A percentile compares a stretch with the other conserved stretches of the same genome.
Evolutionary conservation across 164 flowering plant species (phyloP).

Genomic region (Sextonia rubra): DNA sequence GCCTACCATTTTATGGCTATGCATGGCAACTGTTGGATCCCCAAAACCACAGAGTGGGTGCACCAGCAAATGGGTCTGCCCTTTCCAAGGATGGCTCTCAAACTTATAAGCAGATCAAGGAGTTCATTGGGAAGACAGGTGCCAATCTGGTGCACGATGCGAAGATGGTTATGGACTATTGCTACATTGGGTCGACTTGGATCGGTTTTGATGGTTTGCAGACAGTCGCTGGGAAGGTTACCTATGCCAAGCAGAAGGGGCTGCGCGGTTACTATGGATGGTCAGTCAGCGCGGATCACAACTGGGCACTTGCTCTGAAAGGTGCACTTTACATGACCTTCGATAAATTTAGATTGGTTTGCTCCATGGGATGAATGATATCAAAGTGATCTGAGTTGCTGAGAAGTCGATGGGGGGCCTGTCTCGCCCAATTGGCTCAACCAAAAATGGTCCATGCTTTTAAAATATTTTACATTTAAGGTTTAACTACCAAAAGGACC

Average conservation of each 20-base stretch:
- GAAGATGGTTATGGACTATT: constrained; percentile 24
- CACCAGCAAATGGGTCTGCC: constrained; percentile 20
- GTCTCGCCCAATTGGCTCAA: too few relatives aligned
- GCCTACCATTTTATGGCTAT: constrained; percentile 36
- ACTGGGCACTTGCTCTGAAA: constrained; percentile 34
- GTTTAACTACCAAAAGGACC: too few relatives aligned
- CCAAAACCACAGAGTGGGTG: constrained; percentile 14
- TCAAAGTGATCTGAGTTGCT: too few relatives aligned
- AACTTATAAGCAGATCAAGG: constrained; percentile 16
- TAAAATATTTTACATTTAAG: too few relatives aligned
- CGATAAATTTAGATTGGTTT: not conserved
- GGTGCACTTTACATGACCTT: constrained; percentile 7
- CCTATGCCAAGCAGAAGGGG: constrained; percentile 31
- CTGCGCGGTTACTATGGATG: constrained; percentile 37
- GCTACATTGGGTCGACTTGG: constrained; percentile 30
- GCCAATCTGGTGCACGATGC: constrained; percentile 20
- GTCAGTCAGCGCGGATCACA: constrained; percentile 23
- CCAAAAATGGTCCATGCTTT: too few relatives aligned
- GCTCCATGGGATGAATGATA: too few relatives aligned
- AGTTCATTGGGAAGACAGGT: constrained; percentile 14
- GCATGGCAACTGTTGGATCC: constrained; percentile 29
- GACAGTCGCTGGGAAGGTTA: constrained; percentile 27
- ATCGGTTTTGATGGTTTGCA: constrained; percentile 33
- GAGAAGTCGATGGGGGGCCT: too few relatives aligned
- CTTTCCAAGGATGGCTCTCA: constrained; percentile 9